These are phyloP conservation scores for Tagetes patula DNA, from an alignment of 129 eudicot species.

Conservation along the genomic window DNA sequence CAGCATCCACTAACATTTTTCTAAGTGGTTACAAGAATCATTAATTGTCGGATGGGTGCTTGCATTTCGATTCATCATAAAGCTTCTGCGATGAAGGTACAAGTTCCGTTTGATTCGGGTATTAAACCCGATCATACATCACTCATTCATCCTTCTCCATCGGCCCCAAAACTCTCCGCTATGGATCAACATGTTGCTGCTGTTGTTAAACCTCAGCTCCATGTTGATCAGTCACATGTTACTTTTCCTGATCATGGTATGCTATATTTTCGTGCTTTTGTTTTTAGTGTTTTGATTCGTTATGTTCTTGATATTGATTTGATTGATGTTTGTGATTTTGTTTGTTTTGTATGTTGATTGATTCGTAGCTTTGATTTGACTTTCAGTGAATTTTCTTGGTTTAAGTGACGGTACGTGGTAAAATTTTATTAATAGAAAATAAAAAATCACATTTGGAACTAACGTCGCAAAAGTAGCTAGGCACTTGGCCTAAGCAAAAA, in stretches of 20 bases:
- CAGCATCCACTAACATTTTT: constrained; percentile 28
- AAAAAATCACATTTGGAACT: too few species aligned
- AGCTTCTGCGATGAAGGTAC: constrained; percentile 36
- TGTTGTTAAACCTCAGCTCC: constrained; percentile 34
- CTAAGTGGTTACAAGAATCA: constrained; percentile 19
- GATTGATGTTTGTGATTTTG: not conserved
- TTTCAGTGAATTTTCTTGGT: not conserved
- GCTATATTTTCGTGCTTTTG: not conserved
- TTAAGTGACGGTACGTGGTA: too few species aligned
- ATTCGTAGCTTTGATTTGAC: not conserved
- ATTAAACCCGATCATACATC: constrained; percentile 27
- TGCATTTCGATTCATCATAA: constrained; percentile 41
- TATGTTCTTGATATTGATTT: not conserved
- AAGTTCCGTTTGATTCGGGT: constrained; percentile 29
- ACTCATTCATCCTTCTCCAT: constrained; percentile 30
- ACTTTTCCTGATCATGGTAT: constrained; percentile 34
- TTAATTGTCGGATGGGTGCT: constrained; percentile 45
- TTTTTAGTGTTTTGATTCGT: not conserved
- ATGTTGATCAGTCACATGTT: constrained; percentile 1
- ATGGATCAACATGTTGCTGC: constrained; percentile 23
- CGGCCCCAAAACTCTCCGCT: constrained; percentile 20
- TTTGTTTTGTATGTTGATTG: not conserved
- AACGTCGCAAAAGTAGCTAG: too few species aligned
- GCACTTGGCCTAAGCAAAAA: too few species aligned
- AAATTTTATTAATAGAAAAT: too few species aligned